Evolutionary conservation across 495 filamentous ascomycete species (phyloP), one percentile per base, ranked within the genome.

Genomic region (Lasiosphaeria ovina): DNA sequence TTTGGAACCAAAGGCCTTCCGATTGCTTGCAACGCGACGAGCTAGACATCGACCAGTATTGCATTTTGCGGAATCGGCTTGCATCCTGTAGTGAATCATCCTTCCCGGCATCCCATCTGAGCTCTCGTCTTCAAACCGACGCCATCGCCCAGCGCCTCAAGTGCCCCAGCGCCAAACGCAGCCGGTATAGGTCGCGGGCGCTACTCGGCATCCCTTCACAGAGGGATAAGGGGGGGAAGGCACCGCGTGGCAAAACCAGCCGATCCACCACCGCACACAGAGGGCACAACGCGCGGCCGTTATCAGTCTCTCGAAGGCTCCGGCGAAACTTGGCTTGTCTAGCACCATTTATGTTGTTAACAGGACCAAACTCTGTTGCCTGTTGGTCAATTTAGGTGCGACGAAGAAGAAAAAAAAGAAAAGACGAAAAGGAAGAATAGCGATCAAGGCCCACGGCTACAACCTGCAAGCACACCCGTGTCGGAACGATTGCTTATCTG

Each of bases 401-500:
- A 11, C 12, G 16, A 47, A 11, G 5, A 47, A 47, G 16, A 47
- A 47, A n/a, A 14, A 45, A 47, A 5, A 7, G 11, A n/a, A 14
- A 50, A 57, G 45, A 53, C 54, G 50, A 57, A 44, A 36, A 60
- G n/a, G 44, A 35, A 42, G 34, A 48, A 42, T 17, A 63, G 34
- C 40, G 56, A 62, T 35, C 63, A 31, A 31, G 44, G 17, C n/a
- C 33, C n/a, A 33, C 55, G 33, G 11, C 44, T 14, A 6, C 40
- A 12, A 44, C 56, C 44, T 33, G 56, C 32, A 45, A 16, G 49
- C 49, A 31, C 45, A n/a, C 36, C 54, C 42, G 60, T 65, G 62
- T 63, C 57, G 60, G 55, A 63, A 57, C 58, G 24, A 14, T 35
- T 58, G 54, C 62, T 67, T 67, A 63, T 69, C 67, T 70, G 65